These are phyloP conservation scores for Aspergillus campestris DNA, from an alignment of 495 filamentous ascomycete species.

Conservation along the genomic window DNA sequence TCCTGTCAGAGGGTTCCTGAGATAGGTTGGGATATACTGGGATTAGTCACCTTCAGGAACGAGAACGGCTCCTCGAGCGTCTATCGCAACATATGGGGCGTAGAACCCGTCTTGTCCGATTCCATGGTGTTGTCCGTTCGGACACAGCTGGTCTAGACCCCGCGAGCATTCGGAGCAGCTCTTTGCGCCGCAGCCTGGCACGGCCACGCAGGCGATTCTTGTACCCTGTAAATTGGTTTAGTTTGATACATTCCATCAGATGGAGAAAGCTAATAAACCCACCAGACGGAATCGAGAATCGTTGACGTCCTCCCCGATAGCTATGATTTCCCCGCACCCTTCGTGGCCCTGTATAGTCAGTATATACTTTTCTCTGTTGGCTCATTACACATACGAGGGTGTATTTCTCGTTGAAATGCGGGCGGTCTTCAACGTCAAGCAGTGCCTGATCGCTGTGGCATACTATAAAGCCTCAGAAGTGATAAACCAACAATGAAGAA, in stretches of 20 bases:
- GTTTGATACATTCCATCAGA: background rate
- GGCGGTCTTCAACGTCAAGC: conserved; percentile 14
- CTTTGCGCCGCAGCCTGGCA: conserved; percentile 12
- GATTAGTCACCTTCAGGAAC: conserved; percentile 8
- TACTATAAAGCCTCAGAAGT: background rate
- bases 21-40: background rate
- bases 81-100: conserved; percentile 14
- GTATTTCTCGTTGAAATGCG: conserved; percentile 16
- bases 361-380: background rate
- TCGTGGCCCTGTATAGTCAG: conserved; percentile 12
- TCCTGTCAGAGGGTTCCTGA: background rate
- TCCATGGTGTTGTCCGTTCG: conserved; percentile 11
- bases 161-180: conserved; percentile 15
- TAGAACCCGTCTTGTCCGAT: conserved; percentile 20
- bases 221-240: conserved; percentile 3
- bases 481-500: background rate
- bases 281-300: conserved; percentile 9
- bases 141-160: conserved; percentile 13
- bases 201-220: conserved; percentile 11
- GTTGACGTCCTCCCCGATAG: conserved; percentile 8
- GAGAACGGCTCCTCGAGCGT: conserved; percentile 12
- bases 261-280: background rate
- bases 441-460: conserved; percentile 17
- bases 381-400: conserved; percentile 4
- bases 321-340: conserved; percentile 16